Conservation (phyloP, 306 rosid species). For the Coriaria nepalensis region DNA sequence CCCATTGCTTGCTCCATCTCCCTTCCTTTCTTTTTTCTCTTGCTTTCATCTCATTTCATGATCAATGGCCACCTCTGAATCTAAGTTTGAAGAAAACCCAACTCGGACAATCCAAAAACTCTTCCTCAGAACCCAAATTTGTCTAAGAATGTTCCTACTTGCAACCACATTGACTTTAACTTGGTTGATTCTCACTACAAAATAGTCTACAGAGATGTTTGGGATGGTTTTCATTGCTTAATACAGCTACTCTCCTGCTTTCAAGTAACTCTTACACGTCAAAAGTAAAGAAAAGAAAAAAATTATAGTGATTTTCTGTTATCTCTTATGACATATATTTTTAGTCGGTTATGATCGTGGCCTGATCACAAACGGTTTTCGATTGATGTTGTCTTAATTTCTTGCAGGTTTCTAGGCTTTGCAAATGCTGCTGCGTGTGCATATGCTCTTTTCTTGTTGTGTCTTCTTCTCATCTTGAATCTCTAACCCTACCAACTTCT, state of each 20-base stretch:
- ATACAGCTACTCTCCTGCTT: conserved; percentile 30
- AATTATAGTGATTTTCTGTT: not conserved
- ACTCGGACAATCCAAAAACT: conserved; percentile 14
- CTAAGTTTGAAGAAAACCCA: conserved; percentile 18
- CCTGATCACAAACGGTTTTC: no score
- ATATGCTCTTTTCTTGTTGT: conserved; percentile 17
- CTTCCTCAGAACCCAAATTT: conserved; percentile 22
- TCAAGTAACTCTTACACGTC: conserved; percentile 6
- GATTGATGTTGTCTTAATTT: not conserved
- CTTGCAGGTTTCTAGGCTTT: conserved; percentile 33
- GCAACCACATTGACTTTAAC: conserved; percentile 26
- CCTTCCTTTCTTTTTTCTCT: not conserved
- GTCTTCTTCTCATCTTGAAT: conserved; percentile 12
- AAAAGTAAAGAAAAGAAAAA: not conserved
- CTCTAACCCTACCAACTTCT: conserved; percentile 19
- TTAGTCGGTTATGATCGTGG: no score
- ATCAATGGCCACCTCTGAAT: conserved; percentile 15
- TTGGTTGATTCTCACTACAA: conserved; percentile 27
- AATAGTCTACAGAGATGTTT: conserved; percentile 14
- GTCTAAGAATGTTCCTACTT: conserved; percentile 18
- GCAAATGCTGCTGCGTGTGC: conserved; percentile 37
- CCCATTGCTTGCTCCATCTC: not conserved
- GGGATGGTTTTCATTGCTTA: conserved; percentile 31
- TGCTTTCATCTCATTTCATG: conserved; percentile 2
- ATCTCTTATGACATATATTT: no score